A percentile compares a stretch with the other conserved stretches of the same genome.
Evolutionary conservation across 1,284 basidiomycete genomes (phyloP).

Genomic region (Puccinia horiana): DNA sequence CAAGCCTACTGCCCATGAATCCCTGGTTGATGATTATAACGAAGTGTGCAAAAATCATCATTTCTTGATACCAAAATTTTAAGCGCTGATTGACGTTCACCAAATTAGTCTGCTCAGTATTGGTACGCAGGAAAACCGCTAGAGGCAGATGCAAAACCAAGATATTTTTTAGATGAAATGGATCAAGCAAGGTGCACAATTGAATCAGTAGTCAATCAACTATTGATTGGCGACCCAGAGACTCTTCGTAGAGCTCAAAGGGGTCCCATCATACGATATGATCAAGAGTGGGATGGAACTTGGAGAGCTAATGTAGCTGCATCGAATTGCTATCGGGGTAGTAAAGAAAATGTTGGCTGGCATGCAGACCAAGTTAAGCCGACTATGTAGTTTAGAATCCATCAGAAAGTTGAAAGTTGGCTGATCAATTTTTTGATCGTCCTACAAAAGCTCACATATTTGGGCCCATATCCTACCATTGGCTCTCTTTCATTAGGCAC

Average conservation of each 20-base stretch:
- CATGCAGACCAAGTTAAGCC: constrained; percentile 26
- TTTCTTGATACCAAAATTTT: not conserved
- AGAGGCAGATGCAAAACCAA: constrained; percentile 63
- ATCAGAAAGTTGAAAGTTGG: constrained; percentile 56
- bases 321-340: constrained; percentile 82
- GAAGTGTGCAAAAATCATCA: constrained; percentile 21
- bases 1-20: constrained; percentile 51
- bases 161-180: constrained; percentile 70
- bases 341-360: constrained; percentile 64
- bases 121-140: constrained; percentile 74
- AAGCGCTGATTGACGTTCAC: no score
- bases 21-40: constrained; percentile 35
- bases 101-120: constrained; percentile 51
- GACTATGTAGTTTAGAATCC: not conserved
- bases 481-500: constrained; percentile 85
- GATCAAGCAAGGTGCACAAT: constrained; percentile 75
- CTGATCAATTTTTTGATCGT: constrained; percentile 55
- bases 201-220: constrained; percentile 73
- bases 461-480: constrained; percentile 89
- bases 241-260: constrained; percentile 22
- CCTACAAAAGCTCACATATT: constrained; percentile 66
- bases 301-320: constrained; percentile 91
- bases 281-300: constrained; percentile 71
- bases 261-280: constrained; percentile 62
- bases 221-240: constrained; percentile 65